phyloP scores from a whole-genome alignment of 371 early-diverging fungal genomes.

The Batkoa obscura region DNA sequence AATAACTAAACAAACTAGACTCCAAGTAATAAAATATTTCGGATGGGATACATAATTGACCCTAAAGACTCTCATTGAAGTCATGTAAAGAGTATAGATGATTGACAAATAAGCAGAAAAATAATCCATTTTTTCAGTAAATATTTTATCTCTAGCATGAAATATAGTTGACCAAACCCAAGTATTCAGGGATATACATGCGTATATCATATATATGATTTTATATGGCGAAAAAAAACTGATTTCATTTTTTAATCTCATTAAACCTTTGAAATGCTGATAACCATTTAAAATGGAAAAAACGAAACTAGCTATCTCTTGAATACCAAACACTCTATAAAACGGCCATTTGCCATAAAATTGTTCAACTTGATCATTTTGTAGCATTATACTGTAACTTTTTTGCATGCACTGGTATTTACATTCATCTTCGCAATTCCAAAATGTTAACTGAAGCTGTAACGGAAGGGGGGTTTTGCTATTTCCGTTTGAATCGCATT shows the following conservation, averaged over 20 bases:
- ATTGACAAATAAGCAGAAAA: conserved; percentile 54
- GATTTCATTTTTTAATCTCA: background rate
- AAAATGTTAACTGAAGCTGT: conserved; percentile 9
- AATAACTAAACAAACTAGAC: conserved; percentile 14
- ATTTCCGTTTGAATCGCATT: no score
- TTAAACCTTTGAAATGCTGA: conserved; percentile 28
- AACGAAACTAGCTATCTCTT: conserved; percentile 83
- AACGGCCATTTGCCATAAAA: conserved; percentile 96
- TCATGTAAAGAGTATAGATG: conserved; percentile 5
- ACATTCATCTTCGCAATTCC: conserved; percentile 65
- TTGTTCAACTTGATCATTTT: conserved; percentile 28
- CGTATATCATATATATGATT: conserved; percentile 16
- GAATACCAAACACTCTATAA: conserved; percentile 62
- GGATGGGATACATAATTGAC: background rate
- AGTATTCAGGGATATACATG: conserved; percentile 43
- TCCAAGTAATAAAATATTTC: conserved; percentile 8
- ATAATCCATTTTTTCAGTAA: conserved; percentile 86
- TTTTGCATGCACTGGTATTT: conserved; percentile 62
- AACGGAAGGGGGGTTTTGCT: no score
- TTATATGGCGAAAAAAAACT: background rate
- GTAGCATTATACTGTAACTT: conserved; percentile 21
- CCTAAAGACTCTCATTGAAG: background rate
- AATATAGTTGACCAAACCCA: conserved; percentile 92
- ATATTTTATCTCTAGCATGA: conserved; percentile 64
- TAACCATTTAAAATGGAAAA: conserved; percentile 75